Conservation (phyloP, 768 basidiomycete species). For the Boletellus sp. region DNA sequence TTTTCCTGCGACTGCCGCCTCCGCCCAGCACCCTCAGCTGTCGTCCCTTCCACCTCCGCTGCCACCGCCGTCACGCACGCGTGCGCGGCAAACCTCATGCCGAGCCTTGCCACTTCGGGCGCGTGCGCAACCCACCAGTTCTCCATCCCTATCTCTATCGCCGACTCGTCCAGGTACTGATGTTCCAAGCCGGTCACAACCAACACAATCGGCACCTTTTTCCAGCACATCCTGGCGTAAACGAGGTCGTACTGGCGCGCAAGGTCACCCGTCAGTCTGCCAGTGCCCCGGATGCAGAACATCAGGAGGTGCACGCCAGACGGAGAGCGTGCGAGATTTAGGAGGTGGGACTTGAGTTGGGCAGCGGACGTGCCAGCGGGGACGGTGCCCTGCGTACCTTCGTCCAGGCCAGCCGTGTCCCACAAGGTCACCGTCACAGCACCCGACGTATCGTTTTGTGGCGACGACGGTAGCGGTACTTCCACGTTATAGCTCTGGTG, state of each 20-base stretch:
- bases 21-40: background rate
- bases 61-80: constrained; percentile 1
- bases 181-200: constrained; percentile 3
- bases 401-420: constrained; percentile 4
- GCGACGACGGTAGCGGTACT: background rate
- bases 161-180: background rate
- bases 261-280: background rate
- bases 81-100: background rate
- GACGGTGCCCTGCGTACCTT: background rate
- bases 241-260: constrained; percentile 1
- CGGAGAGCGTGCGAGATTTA: background rate
- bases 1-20: background rate
- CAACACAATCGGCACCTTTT: constrained; percentile 3
- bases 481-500: background rate
- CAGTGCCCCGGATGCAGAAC: constrained; percentile 4
- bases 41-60: background rate
- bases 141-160: constrained; percentile 1
- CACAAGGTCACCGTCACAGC: background rate
- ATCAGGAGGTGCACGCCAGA: constrained; percentile 1
- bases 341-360: background rate
- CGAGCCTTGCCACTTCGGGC: background rate
- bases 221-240: background rate
- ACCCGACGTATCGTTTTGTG: too few relatives aligned
- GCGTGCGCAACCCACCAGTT: constrained; percentile 1
- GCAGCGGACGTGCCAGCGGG: background rate